phyloP scores from a whole-genome alignment of 2,329 filamentous ascomycete species.

The Hymenoscyphus fraxineus region DNA sequence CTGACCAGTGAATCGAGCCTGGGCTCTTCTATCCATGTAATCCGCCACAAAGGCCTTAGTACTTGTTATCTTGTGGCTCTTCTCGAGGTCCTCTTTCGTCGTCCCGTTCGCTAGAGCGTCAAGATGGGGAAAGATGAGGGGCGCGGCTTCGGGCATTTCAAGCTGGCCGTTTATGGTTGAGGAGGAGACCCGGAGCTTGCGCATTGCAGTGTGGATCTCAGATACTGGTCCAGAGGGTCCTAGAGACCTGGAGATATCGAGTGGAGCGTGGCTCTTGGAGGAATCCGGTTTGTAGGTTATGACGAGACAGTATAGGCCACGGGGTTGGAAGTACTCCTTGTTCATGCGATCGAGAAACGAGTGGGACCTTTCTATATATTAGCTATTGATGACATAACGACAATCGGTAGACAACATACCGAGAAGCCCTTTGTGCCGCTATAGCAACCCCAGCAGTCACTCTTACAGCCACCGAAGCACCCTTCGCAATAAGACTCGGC shows the following conservation, averaged over 20 bases:
- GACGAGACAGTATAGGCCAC: slow-evolving; percentile 52
- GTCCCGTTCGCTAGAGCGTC: slow-evolving; percentile 32
- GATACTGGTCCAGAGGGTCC: not conserved
- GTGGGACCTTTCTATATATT: slow-evolving; percentile 36
- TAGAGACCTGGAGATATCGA: slow-evolving; percentile 33
- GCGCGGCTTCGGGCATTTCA: slow-evolving; percentile 39
- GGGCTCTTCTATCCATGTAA: slow-evolving; percentile 27
- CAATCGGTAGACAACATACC: slow-evolving; percentile 29
- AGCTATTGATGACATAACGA: not conserved
- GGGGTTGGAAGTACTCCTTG: slow-evolving; percentile 52
- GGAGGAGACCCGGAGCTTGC: slow-evolving; percentile 34
- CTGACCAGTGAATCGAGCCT: slow-evolving; percentile 32
- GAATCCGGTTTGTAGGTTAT: slow-evolving; percentile 49
- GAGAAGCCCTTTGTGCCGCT: slow-evolving; percentile 31
- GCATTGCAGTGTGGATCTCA: not conserved
- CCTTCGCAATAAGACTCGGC: slow-evolving; percentile 39
- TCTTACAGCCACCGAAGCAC: slow-evolving; percentile 41
- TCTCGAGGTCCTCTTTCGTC: slow-evolving; percentile 26
- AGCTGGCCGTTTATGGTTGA: slow-evolving; percentile 38
- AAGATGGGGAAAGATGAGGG: slow-evolving; percentile 39
- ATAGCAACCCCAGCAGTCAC: slow-evolving; percentile 41
- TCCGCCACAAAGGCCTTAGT: slow-evolving; percentile 37
- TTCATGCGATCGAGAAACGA: slow-evolving; percentile 54
- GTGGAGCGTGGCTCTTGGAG: slow-evolving; percentile 16
- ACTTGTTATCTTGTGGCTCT: slow-evolving; percentile 33